phyloP scores from a whole-genome alignment of 495 filamentous ascomycete genomes.

The Clavariopsis aquatica region DNA sequence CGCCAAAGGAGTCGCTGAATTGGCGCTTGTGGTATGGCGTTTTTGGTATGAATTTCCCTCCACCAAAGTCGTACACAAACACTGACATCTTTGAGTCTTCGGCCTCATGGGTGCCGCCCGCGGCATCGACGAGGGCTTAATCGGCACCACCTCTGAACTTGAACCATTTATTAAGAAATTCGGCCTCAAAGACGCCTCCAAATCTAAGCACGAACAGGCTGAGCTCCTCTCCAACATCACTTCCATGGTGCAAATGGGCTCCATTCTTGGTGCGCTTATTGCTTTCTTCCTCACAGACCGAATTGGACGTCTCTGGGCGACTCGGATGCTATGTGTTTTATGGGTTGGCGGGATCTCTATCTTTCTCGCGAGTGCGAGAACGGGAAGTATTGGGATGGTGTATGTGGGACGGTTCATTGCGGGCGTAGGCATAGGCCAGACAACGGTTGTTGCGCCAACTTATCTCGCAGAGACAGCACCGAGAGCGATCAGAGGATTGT shows the following conservation, averaged over 20 bases:
- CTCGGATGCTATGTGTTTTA: slow-evolving; percentile 62
- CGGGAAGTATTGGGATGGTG: slow-evolving; percentile 61
- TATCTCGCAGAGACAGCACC: slow-evolving; percentile 67
- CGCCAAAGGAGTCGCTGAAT: slow-evolving; percentile 40
- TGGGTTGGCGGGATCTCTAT: slow-evolving; percentile 71
- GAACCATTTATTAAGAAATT: slow-evolving; percentile 62
- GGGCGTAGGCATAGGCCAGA: slow-evolving; percentile 68
- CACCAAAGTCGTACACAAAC: not conserved
- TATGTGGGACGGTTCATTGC: slow-evolving; percentile 69
- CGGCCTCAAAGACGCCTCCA: slow-evolving; percentile 54
- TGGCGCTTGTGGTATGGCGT: slow-evolving; percentile 43
- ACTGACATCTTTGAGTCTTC: slow-evolving; percentile 30
- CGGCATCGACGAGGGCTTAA: slow-evolving; percentile 74
- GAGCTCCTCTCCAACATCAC: slow-evolving; percentile 71
- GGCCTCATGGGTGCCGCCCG: slow-evolving; percentile 70
- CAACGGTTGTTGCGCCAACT: slow-evolving; percentile 60
- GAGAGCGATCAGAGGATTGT: slow-evolving; percentile 64
- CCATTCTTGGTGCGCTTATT: slow-evolving; percentile 64
- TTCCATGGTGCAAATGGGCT: slow-evolving; percentile 72
- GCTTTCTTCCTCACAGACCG: slow-evolving; percentile 69
- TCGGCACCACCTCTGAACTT: slow-evolving; percentile 65
- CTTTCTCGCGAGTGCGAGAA: slow-evolving; percentile 58
- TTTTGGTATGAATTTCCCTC: slow-evolving; percentile 31
- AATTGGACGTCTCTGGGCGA: slow-evolving; percentile 70
- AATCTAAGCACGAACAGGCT: slow-evolving; percentile 53